A percentile compares a stretch with the other conserved stretches of the same genome.
Conservation (phyloP, 2,329 filamentous ascomycete species). For the Botryotinia globosa region DNA sequence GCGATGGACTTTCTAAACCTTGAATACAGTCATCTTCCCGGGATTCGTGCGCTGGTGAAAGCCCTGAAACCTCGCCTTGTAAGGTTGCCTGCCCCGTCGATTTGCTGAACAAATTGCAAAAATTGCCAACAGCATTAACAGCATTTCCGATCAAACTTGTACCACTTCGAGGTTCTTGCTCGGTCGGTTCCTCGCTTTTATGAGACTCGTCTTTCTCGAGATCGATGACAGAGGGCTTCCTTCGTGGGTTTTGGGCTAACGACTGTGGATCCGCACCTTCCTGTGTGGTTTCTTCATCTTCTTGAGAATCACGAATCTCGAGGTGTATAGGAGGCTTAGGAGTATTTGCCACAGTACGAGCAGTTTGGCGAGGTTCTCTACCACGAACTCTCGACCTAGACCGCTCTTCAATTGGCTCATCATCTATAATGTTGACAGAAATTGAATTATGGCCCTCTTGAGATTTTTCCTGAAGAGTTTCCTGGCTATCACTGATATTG, state of each 20-base stretch:
- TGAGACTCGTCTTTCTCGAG: not conserved
- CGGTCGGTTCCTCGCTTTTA: not conserved
- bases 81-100: not conserved
- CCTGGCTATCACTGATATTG: conserved; percentile 15
- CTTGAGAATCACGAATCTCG: conserved; percentile 2
- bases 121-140: too few species aligned
- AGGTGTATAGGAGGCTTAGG: not conserved
- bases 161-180: not conserved
- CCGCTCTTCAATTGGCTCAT: not conserved
- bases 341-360: not conserved
- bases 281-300: conserved; percentile 1
- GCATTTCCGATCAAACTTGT: not conserved
- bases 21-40: not conserved
- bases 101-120: not conserved
- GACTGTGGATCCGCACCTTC: not conserved
- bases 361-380: not conserved
- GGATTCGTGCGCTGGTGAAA: not conserved
- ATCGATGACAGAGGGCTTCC: not conserved
- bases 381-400: not conserved
- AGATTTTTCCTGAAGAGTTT: not conserved
- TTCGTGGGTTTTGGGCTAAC: not conserved
- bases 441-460: not conserved
- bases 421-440: not conserved
- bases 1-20: not conserved
- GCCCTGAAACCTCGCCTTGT: not conserved